phyloP scores from a whole-genome alignment of 345 rosid genomes.

The Anastatica hierochuntica region DNA sequence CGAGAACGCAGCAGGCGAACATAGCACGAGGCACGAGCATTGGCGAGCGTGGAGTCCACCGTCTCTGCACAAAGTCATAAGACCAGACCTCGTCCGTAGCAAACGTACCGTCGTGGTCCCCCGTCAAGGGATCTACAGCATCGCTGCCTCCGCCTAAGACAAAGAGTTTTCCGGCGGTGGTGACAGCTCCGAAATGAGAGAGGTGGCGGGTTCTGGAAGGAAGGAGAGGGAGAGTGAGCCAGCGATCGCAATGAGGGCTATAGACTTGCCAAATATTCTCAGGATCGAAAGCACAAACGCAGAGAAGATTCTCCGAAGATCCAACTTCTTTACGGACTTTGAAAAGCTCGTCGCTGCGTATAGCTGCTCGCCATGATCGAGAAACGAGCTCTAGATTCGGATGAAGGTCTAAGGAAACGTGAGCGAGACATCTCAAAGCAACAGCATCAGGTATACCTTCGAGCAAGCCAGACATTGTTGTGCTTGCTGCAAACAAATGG shows the following conservation, averaged over 20 bases:
- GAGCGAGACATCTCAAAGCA: slow-evolving; percentile 87
- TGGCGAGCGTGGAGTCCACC: slow-evolving; percentile 57
- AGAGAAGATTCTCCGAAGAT: slow-evolving; percentile 60
- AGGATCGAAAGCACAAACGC: slow-evolving; percentile 83
- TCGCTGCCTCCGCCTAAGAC: slow-evolving; percentile 97
- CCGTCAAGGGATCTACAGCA: slow-evolving; percentile 80
- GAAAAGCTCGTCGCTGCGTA: slow-evolving; percentile 64
- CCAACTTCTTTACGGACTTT: slow-evolving; percentile 64
- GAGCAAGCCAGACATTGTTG: slow-evolving; percentile 70
- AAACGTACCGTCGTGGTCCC: slow-evolving; percentile 92
- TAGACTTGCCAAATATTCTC: slow-evolving; percentile 95
- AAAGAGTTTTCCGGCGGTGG: slow-evolving; percentile 54
- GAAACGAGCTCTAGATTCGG: slow-evolving; percentile 86
- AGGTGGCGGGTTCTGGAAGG: slow-evolving; percentile 82
- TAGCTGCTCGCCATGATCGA: slow-evolving; percentile 80
- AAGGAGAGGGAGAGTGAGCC: slow-evolving; percentile 87
- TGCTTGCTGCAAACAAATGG: not conserved
- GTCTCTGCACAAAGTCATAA: slow-evolving; percentile 63
- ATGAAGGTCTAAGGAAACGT: slow-evolving; percentile 63
- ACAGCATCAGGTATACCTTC: slow-evolving; percentile 93
- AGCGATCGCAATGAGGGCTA: slow-evolving; percentile 64
- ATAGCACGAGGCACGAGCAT: slow-evolving; percentile 94
- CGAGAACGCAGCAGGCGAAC: slow-evolving; percentile 84
- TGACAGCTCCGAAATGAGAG: slow-evolving; percentile 74
- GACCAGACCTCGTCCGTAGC: slow-evolving; percentile 93